A percentile compares a stretch with the other conserved stretches of the same genome.
These are phyloP conservation scores for Leccinum incarnatum DNA, from an alignment of 768 basidiomycete genomes.

Conservation along the genomic window DNA sequence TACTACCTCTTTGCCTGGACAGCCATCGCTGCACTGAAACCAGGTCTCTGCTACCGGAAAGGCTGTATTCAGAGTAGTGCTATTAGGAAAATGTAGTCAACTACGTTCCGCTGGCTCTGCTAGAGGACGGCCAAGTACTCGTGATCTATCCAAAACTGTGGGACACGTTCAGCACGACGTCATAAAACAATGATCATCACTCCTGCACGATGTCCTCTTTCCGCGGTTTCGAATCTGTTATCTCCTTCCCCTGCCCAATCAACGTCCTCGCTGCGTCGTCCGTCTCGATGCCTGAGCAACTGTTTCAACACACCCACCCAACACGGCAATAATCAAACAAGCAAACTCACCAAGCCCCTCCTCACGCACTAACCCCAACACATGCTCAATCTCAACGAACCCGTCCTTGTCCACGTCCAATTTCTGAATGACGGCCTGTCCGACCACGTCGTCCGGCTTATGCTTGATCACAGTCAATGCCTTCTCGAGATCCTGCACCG, in stretches of 20 bases:
- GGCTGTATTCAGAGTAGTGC: too few species aligned
- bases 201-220: conserved; percentile 96
- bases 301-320: not conserved
- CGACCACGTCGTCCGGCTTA: conserved; percentile 84
- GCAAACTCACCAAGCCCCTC: conserved; percentile 68
- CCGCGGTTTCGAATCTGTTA: conserved; percentile 76
- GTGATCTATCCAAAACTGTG: not conserved
- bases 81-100: not conserved
- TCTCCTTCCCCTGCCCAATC: conserved; percentile 79
- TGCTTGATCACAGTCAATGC: conserved; percentile 94
- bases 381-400: conserved; percentile 93
- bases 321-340: not conserved
- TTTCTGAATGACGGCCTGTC: conserved; percentile 85
- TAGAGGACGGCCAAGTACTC: not conserved
- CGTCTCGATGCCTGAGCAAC: conserved; percentile 63
- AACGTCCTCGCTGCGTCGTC: conserved; percentile 83
- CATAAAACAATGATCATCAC: conserved; percentile 22
- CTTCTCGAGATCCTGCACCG: conserved; percentile 83
- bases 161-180: not conserved
- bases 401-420: conserved; percentile 96
- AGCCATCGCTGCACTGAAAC: too few species aligned
- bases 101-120: not conserved
- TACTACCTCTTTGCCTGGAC: too few species aligned
- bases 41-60: too few species aligned
- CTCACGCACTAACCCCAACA: conserved; percentile 83